Evolutionary conservation across 805 yeast species (phyloP).

Genomic region (Suhomyces pyralidae): DNA sequence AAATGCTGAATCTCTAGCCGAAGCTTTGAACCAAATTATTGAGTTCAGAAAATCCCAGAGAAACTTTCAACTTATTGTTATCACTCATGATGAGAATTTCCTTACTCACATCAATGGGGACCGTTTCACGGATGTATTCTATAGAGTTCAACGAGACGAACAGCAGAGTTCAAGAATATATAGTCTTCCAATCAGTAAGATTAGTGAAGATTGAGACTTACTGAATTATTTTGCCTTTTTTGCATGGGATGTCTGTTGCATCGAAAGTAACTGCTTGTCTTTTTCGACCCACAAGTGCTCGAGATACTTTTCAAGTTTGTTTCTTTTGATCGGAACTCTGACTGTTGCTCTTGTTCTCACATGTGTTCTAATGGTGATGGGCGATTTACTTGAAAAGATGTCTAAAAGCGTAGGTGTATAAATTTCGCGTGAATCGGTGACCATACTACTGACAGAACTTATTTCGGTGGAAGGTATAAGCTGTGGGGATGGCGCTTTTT

Average conservation of each 20-base stretch:
- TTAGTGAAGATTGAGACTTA: conserved; percentile 9
- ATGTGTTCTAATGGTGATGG: conserved; percentile 44
- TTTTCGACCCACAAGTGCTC: conserved; percentile 72
- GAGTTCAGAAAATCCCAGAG: conserved; percentile 70
- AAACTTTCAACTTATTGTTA: conserved; percentile 91
- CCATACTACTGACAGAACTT: background rate
- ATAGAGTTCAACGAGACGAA: conserved; percentile 74
- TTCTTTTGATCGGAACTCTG: conserved; percentile 51
- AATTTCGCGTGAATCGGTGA: background rate
- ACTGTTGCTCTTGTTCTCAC: conserved; percentile 45
- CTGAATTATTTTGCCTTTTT: background rate
- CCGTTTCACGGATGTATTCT: conserved; percentile 83
- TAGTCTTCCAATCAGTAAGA: conserved; percentile 40
- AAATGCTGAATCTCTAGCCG: conserved; percentile 84
- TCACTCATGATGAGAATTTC: conserved; percentile 95
- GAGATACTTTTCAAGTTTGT: conserved; percentile 68
- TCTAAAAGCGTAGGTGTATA: conserved; percentile 31
- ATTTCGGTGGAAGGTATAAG: background rate
- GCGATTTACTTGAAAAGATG: conserved; percentile 24
- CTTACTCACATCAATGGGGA: conserved; percentile 81
- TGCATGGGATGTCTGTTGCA: background rate
- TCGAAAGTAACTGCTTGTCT: conserved; percentile 41
- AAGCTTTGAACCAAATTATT: conserved; percentile 71
- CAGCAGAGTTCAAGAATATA: conserved; percentile 76
- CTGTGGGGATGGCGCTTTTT: background rate